These are phyloP conservation scores for Daldinia bambusicola DNA, from an alignment of 495 filamentous ascomycete genomes.

Conservation along the genomic window DNA sequence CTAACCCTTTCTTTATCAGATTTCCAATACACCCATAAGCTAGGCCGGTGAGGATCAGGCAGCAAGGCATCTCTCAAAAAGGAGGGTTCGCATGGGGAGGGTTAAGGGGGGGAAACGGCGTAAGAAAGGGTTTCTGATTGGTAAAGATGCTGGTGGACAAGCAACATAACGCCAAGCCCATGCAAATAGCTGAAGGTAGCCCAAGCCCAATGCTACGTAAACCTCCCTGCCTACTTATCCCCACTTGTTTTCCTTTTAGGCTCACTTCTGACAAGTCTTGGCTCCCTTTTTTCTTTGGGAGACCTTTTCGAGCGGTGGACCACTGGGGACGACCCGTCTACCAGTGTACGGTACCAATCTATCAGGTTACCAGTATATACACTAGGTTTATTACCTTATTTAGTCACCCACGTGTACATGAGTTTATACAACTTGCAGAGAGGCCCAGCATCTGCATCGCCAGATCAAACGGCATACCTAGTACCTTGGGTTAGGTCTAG, in stretches of 20 bases:
- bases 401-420: conserved; percentile 11
- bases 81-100: conserved; percentile 19
- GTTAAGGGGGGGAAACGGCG: conserved; percentile 1
- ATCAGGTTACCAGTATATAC: neutral
- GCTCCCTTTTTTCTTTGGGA: conserved; percentile 15
- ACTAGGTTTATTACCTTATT: conserved; percentile 4
- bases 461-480: conserved; percentile 6
- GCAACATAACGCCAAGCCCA: conserved; percentile 23
- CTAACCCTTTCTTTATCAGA: conserved; percentile 18
- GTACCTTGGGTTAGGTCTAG: neutral
- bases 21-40: conserved; percentile 23
- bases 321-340: conserved; percentile 11
- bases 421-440: conserved; percentile 5
- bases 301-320: neutral
- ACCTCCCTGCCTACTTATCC: conserved; percentile 24
- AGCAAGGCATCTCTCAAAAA: conserved; percentile 25
- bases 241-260: conserved; percentile 32
- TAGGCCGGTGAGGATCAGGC: conserved; percentile 43
- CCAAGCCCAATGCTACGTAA: conserved; percentile 38
- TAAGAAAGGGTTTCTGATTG: conserved; percentile 13
- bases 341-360: neutral
- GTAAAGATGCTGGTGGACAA: conserved; percentile 6
- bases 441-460: neutral
- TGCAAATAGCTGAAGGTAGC: conserved; percentile 39
- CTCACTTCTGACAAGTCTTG: conserved; percentile 43